Evolutionary conservation across 805 yeast species (phyloP), one percentile per base, ranked within the genome.

Genomic region (Myxozyma nipponensis): DNA sequence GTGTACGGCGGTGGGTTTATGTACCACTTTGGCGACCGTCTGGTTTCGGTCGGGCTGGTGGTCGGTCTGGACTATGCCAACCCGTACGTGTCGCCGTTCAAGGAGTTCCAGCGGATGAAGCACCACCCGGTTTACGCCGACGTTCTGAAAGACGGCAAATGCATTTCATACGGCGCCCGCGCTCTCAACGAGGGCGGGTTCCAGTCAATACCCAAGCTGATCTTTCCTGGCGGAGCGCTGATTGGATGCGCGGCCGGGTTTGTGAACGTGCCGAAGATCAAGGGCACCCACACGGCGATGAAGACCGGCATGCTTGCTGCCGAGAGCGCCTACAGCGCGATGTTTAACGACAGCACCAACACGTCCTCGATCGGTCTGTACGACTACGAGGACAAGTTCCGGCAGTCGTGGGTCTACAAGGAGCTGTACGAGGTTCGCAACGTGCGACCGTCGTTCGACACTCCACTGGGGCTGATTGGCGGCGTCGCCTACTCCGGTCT

Each of bases 211-310:
- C 99, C 99, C 22, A 79, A 83, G 64, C 74, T 93, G 48, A 73
- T 83, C 58, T 93, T 93, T 77, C 98, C 98, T 1, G 99, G 99
- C 44, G 99, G 98, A 46, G 83, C 89, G 6, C 71, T 93, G 25
- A 91, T 93, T 36, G 99, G 99, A 28, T 93, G 95, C 50, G 74
- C 95, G 50, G 98, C 98, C 2, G 98, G 98, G 1, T 91, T 93
- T 68, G 78, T 93, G 80, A 93, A 93, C 66, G 98, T 93, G 39
- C 97, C 98, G 46, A 93, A 91, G 68, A 86, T 93, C 63, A 93
- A 93, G 71, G 99, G 99, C 15, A 83, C 97, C 0, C 99, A 93
- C 67, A 91, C 96, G 1, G 98, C 99, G 1, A 87, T 93, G 81
- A 93, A 93, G 69, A 77, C 93, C 7, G 98, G 98, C 28, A 83